A percentile compares a stretch with the other conserved stretches of the same genome.
phyloP scores from a whole-genome alignment of 192 early-diverging fungal species.

The Backusella australiensis region DNA sequence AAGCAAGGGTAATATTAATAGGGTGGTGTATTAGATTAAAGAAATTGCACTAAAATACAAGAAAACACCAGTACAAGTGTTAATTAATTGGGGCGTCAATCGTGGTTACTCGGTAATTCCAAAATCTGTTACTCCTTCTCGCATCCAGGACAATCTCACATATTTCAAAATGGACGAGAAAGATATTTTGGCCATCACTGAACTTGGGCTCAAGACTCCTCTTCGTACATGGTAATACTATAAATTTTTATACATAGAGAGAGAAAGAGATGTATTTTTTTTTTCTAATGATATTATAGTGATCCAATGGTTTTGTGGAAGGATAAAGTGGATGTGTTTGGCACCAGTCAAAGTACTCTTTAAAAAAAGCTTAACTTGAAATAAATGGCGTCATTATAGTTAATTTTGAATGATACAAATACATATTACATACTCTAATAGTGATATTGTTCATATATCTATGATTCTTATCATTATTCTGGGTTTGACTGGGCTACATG shows the following conservation, averaged over 20 bases:
- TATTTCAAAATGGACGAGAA: slow-evolving; percentile 34
- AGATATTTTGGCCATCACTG: slow-evolving; percentile 19
- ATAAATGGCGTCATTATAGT: too few relatives aligned
- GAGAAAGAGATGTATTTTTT: not conserved
- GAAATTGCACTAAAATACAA: slow-evolving; percentile 44
- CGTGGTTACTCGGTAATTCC: slow-evolving; percentile 52
- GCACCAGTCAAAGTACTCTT: not conserved
- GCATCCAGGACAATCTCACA: slow-evolving; percentile 52
- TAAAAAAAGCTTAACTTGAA: not conserved
- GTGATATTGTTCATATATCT: too few relatives aligned
- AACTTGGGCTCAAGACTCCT: slow-evolving; percentile 12
- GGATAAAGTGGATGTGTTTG: not conserved
- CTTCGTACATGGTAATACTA: slow-evolving; percentile 16
- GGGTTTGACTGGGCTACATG: too few relatives aligned
- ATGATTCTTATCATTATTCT: too few relatives aligned
- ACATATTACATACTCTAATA: too few relatives aligned
- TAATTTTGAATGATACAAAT: too few relatives aligned
- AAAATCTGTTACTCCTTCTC: slow-evolving; percentile 51
- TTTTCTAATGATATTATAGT: not conserved
- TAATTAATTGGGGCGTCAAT: slow-evolving; percentile 57
- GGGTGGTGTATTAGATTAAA: slow-evolving; percentile 25
- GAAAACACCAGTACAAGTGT: slow-evolving; percentile 50
- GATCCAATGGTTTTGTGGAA: not conserved
- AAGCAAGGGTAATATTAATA: not conserved
- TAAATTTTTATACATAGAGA: not conserved